Base-by-base conservation (phyloP, 495 filamentous ascomycete species). In the Neohortaea acidophila region DNA sequence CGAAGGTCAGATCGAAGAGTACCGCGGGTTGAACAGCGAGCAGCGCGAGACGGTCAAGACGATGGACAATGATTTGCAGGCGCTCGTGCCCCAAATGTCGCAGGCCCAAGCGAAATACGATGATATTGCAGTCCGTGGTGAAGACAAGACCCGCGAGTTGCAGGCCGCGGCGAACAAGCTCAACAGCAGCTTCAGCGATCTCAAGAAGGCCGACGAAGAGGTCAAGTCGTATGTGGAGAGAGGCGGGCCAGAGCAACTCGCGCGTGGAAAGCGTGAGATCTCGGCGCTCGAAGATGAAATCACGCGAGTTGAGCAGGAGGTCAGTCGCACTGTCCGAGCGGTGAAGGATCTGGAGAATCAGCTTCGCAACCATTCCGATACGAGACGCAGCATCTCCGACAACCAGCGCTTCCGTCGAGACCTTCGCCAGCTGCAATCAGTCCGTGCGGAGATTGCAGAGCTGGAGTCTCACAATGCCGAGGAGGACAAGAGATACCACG, bases 371-470 rank as follows among this genome's bases (percentile, higher is more conserved):
- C 78, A 79, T 47, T 76, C 78, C 36, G 70, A 77, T 38, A 89
- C 75, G 13, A 81, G 81, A 58, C 74, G 79, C 27, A 79, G 75
- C 44, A 91, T 96, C 50, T 66, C 65, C 12, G 85, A 96, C 51
- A 96, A 96, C 48, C 60, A 94, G 25, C 72, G 70, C 17, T 93
- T 83, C 52, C 82, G 89, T 33, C 75, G 76, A 49, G 74, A 75
- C 31, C 66, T 71, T 36, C 65, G 75, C 28, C 69, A 76, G 33
- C 64, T 92, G 22, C 62, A 84, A 14, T 62, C 56, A 12, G 69
- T 94, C 2, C 53, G 68, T 38, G 54, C 48, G 14, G 81, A 92
- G 47, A 84, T 97, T 44, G 60, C 64, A 19, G 71, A 85, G 45
- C 69, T 96, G 5, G 74, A 84, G 49, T 68, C 69, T 14, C 75